phyloP scores from a whole-genome alignment of 2,329 filamentous ascomycete species.

The Ophioceras dolichostomum region DNA sequence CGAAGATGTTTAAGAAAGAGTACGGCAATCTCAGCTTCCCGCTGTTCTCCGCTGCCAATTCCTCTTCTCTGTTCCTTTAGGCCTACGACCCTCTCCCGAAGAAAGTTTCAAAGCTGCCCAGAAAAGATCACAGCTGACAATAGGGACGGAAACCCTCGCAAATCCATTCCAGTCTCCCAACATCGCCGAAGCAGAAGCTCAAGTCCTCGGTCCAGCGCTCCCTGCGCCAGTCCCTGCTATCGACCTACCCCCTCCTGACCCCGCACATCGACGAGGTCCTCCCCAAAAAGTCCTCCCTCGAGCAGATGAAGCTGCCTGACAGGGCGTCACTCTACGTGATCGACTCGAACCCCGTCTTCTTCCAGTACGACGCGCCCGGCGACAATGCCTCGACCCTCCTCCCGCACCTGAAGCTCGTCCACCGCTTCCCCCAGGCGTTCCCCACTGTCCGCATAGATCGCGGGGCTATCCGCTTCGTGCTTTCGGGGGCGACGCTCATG shows the following conservation, averaged over 20 bases:
- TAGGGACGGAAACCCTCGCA: conserved; percentile 4
- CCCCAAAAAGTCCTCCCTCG: conserved; percentile 85
- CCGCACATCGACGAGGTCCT: conserved; percentile 88
- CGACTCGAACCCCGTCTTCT: conserved; percentile 72
- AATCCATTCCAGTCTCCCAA: conserved; percentile 45
- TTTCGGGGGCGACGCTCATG: conserved; percentile 91
- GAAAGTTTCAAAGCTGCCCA: background rate
- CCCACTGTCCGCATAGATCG: conserved; percentile 82
- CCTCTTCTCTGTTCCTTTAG: too few species aligned
- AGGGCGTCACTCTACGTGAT: conserved; percentile 81
- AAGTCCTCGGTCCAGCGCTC: conserved; percentile 90
- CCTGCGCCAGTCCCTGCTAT: conserved; percentile 69
- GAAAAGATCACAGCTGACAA: background rate
- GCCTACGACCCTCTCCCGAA: conserved; percentile 1
- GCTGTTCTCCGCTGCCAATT: background rate
- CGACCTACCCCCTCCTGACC: conserved; percentile 75
- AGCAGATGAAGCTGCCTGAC: conserved; percentile 87
- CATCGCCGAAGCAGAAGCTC: conserved; percentile 83
- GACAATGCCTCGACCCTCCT: conserved; percentile 42
- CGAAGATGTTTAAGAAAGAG: conserved; percentile 89
- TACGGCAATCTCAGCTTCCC: conserved; percentile 26
- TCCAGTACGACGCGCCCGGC: conserved; percentile 62
- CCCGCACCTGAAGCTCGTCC: conserved; percentile 80
- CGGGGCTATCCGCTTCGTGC: conserved; percentile 91
- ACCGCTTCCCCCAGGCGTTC: conserved; percentile 79